Conservation (phyloP, 129 eudicot genomes). For the Heracleum sosnowskyi region DNA sequence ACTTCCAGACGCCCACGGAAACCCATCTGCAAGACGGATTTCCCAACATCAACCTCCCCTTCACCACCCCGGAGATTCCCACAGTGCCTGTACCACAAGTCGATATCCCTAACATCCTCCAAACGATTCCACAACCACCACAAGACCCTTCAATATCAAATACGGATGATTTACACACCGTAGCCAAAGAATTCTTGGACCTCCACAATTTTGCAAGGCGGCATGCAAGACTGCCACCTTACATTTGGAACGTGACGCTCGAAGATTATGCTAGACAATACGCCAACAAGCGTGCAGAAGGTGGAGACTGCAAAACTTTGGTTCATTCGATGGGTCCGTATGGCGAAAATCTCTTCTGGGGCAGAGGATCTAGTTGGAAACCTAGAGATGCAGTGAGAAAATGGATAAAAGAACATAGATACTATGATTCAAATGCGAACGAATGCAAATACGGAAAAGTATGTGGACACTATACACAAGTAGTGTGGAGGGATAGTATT, state of each 20-base stretch:
- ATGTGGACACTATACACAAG: slow-evolving; percentile 62
- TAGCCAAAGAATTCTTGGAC: slow-evolving; percentile 24
- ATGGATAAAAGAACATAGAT: slow-evolving; percentile 38
- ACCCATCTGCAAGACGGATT: no score
- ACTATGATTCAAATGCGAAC: slow-evolving; percentile 18
- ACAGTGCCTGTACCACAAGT: no score
- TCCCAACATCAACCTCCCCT: no score
- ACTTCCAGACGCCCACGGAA: no score
- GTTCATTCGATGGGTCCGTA: slow-evolving; percentile 45
- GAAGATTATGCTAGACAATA: slow-evolving; percentile 27
- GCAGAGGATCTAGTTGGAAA: slow-evolving; percentile 30
- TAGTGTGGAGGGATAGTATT: slow-evolving; percentile 43
- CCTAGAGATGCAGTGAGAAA: slow-evolving; percentile 30
- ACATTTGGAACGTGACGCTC: slow-evolving; percentile 27
- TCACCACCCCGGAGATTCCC: no score
- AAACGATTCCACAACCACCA: neutral
- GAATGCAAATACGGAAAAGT: slow-evolving; percentile 22
- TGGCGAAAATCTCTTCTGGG: slow-evolving; percentile 69
- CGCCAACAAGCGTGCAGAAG: slow-evolving; percentile 6
- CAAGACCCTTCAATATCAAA: neutral
- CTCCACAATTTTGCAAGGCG: slow-evolving; percentile 38
- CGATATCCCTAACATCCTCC: no score
- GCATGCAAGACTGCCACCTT: slow-evolving; percentile 20
- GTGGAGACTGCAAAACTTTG: slow-evolving; percentile 28
- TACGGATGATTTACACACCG: accelerated